phyloP scores from a whole-genome alignment of 2,329 filamentous ascomycete genomes.

The Cladobotryum mycophilum region DNA sequence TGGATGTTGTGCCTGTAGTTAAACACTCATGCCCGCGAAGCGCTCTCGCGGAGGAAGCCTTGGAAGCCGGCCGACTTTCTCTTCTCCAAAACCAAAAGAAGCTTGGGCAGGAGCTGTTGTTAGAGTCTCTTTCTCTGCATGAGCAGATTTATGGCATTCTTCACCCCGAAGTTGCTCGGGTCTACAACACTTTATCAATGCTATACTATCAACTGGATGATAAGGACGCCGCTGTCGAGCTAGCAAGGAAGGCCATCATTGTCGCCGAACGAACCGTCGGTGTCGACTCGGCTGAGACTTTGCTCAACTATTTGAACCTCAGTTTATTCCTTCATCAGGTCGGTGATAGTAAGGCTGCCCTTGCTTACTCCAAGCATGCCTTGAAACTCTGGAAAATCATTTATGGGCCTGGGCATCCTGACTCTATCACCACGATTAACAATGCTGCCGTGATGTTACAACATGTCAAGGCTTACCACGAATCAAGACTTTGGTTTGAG shows the following conservation, averaged over 20 bases:
- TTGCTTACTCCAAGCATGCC: conserved; percentile 85
- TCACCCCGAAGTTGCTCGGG: conserved; percentile 89
- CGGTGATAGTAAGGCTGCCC: conserved; percentile 81
- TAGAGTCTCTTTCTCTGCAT: conserved; percentile 93
- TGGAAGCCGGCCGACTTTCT: conserved; percentile 95
- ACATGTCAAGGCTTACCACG: conserved; percentile 86
- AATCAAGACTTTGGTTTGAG: conserved; percentile 96
- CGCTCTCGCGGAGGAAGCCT: conserved; percentile 84
- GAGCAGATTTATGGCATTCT: conserved; percentile 98
- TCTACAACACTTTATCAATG: conserved; percentile 93
- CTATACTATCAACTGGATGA: conserved; percentile 97
- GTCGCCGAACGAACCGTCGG: conserved; percentile 92
- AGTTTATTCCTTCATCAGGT: conserved; percentile 89
- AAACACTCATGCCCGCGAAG: conserved; percentile 93
- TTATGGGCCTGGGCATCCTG: conserved; percentile 87
- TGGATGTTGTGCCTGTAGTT: conserved; percentile 89
- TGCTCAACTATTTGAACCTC: conserved; percentile 93
- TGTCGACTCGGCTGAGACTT: conserved; percentile 86
- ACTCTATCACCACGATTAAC: conserved; percentile 98
- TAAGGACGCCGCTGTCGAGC: conserved; percentile 89
- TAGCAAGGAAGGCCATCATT: conserved; percentile 93
- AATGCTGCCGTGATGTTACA: conserved; percentile 99
- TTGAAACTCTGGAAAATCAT: conserved; percentile 95
- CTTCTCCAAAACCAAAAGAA: conserved; percentile 92
- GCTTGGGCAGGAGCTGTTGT: conserved; percentile 85